Evolutionary conservation across 208 protist genomes (phyloP), one percentile per base, ranked within the genome.

Genomic region (Polymyxa betae): DNA sequence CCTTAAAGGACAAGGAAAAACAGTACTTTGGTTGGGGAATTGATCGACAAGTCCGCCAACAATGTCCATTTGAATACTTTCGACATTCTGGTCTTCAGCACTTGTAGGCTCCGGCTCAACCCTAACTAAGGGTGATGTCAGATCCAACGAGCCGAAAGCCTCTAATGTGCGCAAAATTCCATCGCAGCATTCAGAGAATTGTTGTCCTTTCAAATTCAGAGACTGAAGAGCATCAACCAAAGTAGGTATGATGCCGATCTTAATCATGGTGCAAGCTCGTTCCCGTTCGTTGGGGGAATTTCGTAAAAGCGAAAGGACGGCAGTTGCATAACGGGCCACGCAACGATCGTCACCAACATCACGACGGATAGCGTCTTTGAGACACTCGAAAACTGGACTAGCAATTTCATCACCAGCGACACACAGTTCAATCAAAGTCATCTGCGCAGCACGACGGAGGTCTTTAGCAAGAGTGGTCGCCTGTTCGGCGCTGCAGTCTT

Each of bases 121-220:
- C 49, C 49, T 60, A 29, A 5, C 49, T 29, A 82, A n/a, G n/a
- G 16, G n/a, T 38, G n/a, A 43, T 20, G n/a, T 20, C 72, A 82
- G 72, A 82, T 82, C 72, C 5, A 82, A n/a, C 16, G 72, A 38
- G n/a, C 72, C 72, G 35, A 82, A 43, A 5, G n/a, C 35, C n/a
- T 82, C 72, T n/a, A 82, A 82, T n/a, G 72, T 43, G 16, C 72
- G 72, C 35, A 82, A 45, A 43, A 82, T 43, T 38, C 72, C 72
- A 45, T 82, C 72, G 16, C 10, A 5, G 72, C 72, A 45, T 82
- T 82, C 72, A 82, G 72, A 82, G 35, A 82, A 20, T 35, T 35
- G n/a, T 38, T 35, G 72, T 5, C 35, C n/a, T 5, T 35, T 45
- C 5, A 5, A n/a, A 82, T 82, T n/a, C n/a, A 82, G 40, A 5